Evolutionary conservation across 2,329 filamentous ascomycete genomes (phyloP).

Genomic region (Colletotrichum kahawae): DNA sequence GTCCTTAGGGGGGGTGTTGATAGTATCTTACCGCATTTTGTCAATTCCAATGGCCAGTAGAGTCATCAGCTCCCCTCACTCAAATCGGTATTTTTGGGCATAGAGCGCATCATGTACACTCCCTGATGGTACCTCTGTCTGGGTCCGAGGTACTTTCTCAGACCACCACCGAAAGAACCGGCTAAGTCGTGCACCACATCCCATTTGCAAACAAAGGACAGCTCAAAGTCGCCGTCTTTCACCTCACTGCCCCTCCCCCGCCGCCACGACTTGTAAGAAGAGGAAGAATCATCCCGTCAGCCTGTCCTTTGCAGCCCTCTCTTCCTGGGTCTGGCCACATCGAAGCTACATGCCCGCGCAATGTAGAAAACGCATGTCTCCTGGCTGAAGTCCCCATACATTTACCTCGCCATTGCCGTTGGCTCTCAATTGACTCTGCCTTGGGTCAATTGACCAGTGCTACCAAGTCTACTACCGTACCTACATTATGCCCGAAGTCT

Average conservation of each 20-base stretch:
- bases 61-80: background rate
- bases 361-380: background rate
- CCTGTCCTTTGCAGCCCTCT: background rate
- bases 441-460: background rate
- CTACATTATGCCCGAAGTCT: background rate
- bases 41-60: background rate
- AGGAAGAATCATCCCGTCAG: background rate
- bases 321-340: background rate
- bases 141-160: background rate
- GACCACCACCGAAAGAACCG: background rate
- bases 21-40: background rate
- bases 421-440: background rate
- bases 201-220: background rate
- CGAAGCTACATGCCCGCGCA: background rate
- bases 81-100: background rate
- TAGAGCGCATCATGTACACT: background rate
- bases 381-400: background rate
- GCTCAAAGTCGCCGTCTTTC: background rate
- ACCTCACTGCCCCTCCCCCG: background rate
- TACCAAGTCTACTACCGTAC: background rate
- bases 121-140: background rate
- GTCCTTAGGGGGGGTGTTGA: background rate
- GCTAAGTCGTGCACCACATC: background rate
- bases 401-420: background rate
- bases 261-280: background rate